phyloP scores from a whole-genome alignment of 257 asterid genomes.

The Penstemon davidsonii region DNA sequence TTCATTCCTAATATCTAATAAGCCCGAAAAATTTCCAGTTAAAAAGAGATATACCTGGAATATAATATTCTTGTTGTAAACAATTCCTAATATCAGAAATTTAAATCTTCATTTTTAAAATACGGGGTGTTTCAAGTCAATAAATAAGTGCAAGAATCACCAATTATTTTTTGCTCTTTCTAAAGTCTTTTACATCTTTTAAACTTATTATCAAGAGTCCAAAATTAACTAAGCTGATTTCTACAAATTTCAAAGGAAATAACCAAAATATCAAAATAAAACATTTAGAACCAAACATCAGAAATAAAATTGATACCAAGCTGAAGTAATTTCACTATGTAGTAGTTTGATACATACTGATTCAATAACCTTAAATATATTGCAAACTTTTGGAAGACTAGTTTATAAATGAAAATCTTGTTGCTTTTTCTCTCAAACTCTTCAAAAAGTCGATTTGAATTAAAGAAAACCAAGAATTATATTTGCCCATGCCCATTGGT shows the following conservation, averaged over 20 bases:
- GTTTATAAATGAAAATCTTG: no score
- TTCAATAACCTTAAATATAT: no score
- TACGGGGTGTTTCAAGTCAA: slow-evolving; percentile 7
- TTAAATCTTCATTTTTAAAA: background rate
- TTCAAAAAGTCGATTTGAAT: no score
- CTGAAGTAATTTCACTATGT: background rate
- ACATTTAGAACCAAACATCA: no score
- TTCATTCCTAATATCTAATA: no score
- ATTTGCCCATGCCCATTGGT: background rate
- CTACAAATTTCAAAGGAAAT: no score
- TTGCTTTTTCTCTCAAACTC: no score
- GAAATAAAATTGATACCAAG: background rate
- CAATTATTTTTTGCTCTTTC: background rate
- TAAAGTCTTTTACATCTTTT: slow-evolving; percentile 4
- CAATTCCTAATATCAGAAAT: slow-evolving; percentile 2
- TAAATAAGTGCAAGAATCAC: slow-evolving; percentile 19
- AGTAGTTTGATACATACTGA: background rate
- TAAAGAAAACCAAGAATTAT: no score
- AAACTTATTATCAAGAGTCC: background rate
- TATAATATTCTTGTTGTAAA: background rate
- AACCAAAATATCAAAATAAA: no score
- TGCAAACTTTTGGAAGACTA: background rate
- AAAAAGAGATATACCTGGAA: background rate
- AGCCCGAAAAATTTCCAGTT: no score
- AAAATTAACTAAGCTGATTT: slow-evolving; percentile 14